These are phyloP conservation scores for Oryza meridionalis DNA, from an alignment of 176 grass and related monocot genomes.

Conservation along the genomic window DNA sequence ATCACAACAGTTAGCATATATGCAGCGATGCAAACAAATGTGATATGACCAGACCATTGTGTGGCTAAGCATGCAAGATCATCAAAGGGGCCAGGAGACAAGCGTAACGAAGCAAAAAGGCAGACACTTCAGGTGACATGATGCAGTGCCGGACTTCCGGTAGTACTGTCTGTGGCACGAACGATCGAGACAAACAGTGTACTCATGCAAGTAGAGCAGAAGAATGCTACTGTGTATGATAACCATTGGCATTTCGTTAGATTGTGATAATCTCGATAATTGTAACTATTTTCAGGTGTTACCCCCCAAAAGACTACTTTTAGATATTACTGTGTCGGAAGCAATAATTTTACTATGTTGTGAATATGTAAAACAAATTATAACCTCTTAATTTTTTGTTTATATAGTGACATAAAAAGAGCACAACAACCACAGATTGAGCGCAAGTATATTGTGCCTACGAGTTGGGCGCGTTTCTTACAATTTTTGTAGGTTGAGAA, in stretches of 20 bases:
- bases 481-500: constrained; percentile 47
- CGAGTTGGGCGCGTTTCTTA: neutral
- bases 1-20: neutral
- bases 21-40: neutral
- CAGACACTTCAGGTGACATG: no score
- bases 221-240: no score
- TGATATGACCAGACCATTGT: no score
- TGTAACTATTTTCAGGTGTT: neutral
- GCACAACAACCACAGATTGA: neutral
- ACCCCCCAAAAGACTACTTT: neutral
- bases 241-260: neutral
- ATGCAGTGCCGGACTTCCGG: no score
- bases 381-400: neutral
- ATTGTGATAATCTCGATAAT: neutral
- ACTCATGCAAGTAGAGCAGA: no score
- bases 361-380: neutral
- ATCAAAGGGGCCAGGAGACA: no score
- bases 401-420: neutral
- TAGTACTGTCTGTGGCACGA: no score
- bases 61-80: no score
- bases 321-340: neutral
- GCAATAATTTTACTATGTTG: neutral
- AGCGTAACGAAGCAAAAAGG: no score
- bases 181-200: no score
- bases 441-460: neutral